These are phyloP conservation scores for Teratosphaeria epicoccoides DNA, from an alignment of 2,329 filamentous ascomycete genomes.

Conservation along the genomic window DNA sequence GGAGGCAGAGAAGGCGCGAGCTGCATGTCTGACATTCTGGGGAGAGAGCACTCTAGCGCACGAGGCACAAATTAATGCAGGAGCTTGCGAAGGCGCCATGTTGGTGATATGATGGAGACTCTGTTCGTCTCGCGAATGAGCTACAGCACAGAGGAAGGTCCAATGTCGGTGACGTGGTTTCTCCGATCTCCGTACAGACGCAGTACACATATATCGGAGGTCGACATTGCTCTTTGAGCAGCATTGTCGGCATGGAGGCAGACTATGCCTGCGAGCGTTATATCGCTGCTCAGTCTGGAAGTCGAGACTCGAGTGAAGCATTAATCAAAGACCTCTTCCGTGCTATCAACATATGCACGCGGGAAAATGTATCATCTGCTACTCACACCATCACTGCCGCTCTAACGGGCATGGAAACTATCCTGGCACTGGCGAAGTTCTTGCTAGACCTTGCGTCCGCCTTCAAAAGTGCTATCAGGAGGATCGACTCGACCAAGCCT, in stretches of 20 bases:
- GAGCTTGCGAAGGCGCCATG: constrained; percentile 6
- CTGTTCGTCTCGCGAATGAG: too few species aligned
- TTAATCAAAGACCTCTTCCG: not conserved
- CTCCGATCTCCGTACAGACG: not conserved
- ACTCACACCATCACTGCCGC: not conserved
- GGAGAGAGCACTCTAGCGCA: constrained; percentile 18
- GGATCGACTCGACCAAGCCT: not conserved
- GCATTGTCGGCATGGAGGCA: not conserved
- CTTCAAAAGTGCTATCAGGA: not conserved
- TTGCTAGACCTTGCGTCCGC: not conserved
- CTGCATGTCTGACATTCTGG: constrained; percentile 17
- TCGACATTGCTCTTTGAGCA: too few species aligned
- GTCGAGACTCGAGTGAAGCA: not conserved
- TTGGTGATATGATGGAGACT: not conserved
- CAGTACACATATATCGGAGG: too few species aligned
- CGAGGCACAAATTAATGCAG: constrained; percentile 22
- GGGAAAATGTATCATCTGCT: not conserved
- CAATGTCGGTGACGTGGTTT: not conserved
- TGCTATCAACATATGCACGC: not conserved
- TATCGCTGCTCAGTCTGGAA: not conserved
- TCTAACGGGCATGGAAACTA: not conserved
- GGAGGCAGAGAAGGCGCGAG: constrained; percentile 20
- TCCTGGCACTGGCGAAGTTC: not conserved
- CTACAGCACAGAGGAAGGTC: too few species aligned
- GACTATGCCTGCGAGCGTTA: not conserved